These are phyloP conservation scores for Mycosphaerella arachidis DNA, from an alignment of 2,329 filamentous ascomycete genomes.

Conservation along the genomic window DNA sequence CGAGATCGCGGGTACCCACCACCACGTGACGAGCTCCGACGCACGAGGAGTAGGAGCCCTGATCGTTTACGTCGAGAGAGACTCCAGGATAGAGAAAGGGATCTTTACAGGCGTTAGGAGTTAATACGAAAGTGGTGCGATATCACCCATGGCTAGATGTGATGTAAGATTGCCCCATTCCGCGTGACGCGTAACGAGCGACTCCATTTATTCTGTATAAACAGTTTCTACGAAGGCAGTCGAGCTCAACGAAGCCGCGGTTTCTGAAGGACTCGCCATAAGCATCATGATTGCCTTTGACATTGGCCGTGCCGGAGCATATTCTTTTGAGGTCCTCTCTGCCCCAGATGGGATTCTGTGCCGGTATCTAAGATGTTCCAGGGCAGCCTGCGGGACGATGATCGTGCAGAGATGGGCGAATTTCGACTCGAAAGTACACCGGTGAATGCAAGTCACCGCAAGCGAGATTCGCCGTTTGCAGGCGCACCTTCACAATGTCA, in stretches of 20 bases:
- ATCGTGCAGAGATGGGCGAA: no score
- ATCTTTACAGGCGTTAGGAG: constrained; percentile 31
- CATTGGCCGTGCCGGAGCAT: no score
- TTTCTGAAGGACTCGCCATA: neutral
- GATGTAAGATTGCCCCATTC: neutral
- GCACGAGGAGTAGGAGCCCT: constrained; percentile 31
- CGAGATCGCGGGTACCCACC: constrained; percentile 22
- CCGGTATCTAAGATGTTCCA: no score
- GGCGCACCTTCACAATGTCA: no score
- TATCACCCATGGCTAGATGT: neutral
- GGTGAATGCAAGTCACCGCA: no score
- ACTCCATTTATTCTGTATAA: neutral
- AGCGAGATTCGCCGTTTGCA: no score
- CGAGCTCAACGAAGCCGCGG: neutral
- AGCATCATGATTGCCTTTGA: no score
- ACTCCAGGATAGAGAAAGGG: constrained; percentile 35
- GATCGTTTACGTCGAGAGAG: constrained; percentile 28
- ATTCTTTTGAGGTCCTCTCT: no score
- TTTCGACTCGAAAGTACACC: no score
- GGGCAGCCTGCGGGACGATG: no score
- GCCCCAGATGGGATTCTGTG: no score
- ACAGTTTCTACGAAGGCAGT: neutral
- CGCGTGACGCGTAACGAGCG: neutral
- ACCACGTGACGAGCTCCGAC: constrained; percentile 24
- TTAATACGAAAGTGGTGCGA: neutral